These are phyloP conservation scores for Mycena latifolia DNA, from an alignment of 768 basidiomycete genomes.

Conservation along the genomic window DNA sequence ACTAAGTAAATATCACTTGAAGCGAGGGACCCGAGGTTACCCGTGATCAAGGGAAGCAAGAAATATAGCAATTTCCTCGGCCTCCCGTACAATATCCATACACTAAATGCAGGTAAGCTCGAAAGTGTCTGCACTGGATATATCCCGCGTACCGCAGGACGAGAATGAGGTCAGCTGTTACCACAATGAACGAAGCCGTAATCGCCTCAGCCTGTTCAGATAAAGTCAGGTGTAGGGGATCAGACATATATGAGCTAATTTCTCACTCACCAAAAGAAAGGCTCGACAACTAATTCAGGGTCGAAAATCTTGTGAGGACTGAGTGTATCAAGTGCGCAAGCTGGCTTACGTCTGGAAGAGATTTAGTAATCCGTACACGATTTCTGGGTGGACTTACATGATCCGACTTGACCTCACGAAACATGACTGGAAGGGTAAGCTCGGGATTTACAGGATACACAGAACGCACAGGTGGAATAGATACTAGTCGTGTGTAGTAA, in stretches of 20 bases:
- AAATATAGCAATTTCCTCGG: not conserved
- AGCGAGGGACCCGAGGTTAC: not conserved
- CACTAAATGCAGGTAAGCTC: not conserved
- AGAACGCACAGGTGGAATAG: not conserved
- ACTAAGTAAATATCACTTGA: too few species aligned
- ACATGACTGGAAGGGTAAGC: not conserved
- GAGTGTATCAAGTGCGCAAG: too few species aligned
- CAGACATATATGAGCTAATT: too few species aligned
- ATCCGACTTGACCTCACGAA: slow-evolving; percentile 1
- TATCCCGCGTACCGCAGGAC: slow-evolving; percentile 3
- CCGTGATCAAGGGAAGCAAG: not conserved
- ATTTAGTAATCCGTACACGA: too few species aligned
- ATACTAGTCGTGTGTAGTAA: not conserved
- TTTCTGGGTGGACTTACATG: not conserved
- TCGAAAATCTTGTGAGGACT: too few species aligned
- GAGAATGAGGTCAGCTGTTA: not conserved
- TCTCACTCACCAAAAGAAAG: not conserved
- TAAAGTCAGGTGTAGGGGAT: not conserved
- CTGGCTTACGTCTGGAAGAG: not conserved
- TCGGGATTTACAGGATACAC: not conserved
- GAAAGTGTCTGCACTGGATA: not conserved
- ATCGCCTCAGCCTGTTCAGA: slow-evolving; percentile 5
- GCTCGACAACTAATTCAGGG: not conserved
- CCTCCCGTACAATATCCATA: slow-evolving; percentile 7
- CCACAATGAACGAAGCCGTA: not conserved